Base-by-base conservation (phyloP, 23 red algal genomes). In the Gracilaria caudata region DNA sequence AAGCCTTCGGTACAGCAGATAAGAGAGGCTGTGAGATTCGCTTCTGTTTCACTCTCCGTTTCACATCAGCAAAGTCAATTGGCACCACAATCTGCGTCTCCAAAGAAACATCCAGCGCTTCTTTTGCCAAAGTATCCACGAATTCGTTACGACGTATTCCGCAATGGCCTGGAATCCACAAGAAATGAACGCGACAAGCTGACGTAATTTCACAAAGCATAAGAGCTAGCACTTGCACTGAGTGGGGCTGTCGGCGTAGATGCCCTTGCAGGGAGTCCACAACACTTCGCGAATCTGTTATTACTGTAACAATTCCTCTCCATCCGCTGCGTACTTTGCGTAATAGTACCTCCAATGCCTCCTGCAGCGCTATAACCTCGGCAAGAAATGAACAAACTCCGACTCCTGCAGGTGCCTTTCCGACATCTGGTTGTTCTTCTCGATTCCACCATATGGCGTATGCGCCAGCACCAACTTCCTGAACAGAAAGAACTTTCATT, bases 371-470 rank as follows among this genome's bases (percentile, higher is more conserved):
- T 23, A 53, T 17, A 13, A 53, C 13, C 49, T 65, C 60, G 7
- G 60, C 10, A 16, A 65, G 2, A 30, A 65, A 65, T 34, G 60
- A 65, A 65, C 12, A 65, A 4, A 35, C 32, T 65, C 60, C 60
- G 13, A 65, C 32, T 7, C 60, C 60, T 32, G 60, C 60, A 4
- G 60, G 60, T 28, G 32, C 23, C 4, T 65, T 65, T 30, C 60
- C 8, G 32, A 32, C 8, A 32, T 65, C 10, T 6, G 60, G 23
- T 2, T 30, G 23, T 8, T 28, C 13, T 65, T 8, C 4, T 65
- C 23, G 60, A 54, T 30, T 30, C 60, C 60, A 65, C 60, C 60
- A 65, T 11, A 65, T 65, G 3, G 60, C 60, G 23, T 65, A 65
- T 4, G 60, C 9, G 23, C 60, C 13, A 11, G 5, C 60, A 12